phyloP scores from a whole-genome alignment of 257 asterid genomes.

The Lycium ferocissimum region DNA sequence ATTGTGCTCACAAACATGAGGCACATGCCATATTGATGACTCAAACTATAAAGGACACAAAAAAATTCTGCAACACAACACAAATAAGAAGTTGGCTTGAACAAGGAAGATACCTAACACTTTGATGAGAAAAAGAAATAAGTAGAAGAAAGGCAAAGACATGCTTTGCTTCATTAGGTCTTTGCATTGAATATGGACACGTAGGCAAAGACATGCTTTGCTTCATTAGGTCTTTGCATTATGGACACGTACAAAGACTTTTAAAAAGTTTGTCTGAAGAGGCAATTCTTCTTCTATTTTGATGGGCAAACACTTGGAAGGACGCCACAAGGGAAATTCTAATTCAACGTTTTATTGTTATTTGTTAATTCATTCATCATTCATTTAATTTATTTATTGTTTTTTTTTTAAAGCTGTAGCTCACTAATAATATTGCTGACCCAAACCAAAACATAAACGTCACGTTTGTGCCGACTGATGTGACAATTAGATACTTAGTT shows the following conservation, averaged over 20 bases:
- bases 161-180: slow-evolving; percentile 15
- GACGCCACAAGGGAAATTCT: neutral
- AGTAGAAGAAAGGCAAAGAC: slow-evolving; percentile 23
- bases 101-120: slow-evolving; percentile 25
- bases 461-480: slow-evolving; percentile 27
- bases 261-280: neutral
- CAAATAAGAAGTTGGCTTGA: neutral
- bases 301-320: neutral
- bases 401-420: neutral
- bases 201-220: slow-evolving; percentile 22
- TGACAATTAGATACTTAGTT: neutral
- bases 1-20: neutral
- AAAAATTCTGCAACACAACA: neutral
- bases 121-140: neutral
- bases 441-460: neutral
- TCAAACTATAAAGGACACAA: neutral
- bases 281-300: neutral
- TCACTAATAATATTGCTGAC: neutral
- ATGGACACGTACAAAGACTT: neutral
- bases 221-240: slow-evolving; percentile 13
- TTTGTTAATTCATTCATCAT: neutral
- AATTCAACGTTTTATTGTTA: neutral
- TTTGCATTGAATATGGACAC: neutral
- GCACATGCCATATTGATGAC: neutral
- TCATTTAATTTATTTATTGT: neutral